A percentile compares a stretch with the other conserved stretches of the same genome.
These are phyloP conservation scores for Hymenoscyphus occultus DNA, from an alignment of 2,329 filamentous ascomycete species.

Conservation along the genomic window DNA sequence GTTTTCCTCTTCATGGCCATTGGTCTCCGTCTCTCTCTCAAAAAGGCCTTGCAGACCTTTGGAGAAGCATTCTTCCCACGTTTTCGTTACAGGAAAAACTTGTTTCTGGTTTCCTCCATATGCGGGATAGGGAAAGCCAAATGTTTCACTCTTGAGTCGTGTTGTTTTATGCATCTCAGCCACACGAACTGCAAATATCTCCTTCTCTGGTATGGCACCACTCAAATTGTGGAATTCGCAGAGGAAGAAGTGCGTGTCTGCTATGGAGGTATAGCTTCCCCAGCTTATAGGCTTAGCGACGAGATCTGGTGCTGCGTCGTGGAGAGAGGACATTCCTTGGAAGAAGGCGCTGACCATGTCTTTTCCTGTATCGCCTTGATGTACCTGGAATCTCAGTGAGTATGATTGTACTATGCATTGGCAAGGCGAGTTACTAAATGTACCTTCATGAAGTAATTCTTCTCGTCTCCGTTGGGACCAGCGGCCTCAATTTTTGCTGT, in stretches of 20 bases:
- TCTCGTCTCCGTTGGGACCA: neutral
- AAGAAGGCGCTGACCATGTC: neutral
- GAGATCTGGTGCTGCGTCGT: neutral
- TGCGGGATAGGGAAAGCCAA: neutral
- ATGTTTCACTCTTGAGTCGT: neutral
- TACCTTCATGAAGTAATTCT: neutral
- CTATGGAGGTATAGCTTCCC: neutral
- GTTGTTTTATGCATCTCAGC: too few relatives aligned
- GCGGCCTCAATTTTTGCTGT: neutral
- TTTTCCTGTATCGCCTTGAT: neutral
- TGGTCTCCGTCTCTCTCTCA: neutral
- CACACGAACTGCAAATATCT: too few relatives aligned
- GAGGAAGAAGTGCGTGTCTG: neutral
- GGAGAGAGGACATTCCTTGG: neutral
- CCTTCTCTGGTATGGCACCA: neutral
- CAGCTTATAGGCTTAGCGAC: neutral
- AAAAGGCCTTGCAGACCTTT: neutral
- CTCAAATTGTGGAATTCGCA: neutral
- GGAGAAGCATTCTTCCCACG: neutral
- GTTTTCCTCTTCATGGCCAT: neutral
- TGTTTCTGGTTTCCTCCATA: slow-evolving; percentile 3
- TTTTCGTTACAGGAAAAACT: neutral
- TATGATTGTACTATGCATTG: neutral
- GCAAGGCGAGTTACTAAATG: neutral
- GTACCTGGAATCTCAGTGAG: neutral